These are phyloP conservation scores for Thelephora ganbajun DNA, from an alignment of 768 basidiomycete species.

Conservation along the genomic window DNA sequence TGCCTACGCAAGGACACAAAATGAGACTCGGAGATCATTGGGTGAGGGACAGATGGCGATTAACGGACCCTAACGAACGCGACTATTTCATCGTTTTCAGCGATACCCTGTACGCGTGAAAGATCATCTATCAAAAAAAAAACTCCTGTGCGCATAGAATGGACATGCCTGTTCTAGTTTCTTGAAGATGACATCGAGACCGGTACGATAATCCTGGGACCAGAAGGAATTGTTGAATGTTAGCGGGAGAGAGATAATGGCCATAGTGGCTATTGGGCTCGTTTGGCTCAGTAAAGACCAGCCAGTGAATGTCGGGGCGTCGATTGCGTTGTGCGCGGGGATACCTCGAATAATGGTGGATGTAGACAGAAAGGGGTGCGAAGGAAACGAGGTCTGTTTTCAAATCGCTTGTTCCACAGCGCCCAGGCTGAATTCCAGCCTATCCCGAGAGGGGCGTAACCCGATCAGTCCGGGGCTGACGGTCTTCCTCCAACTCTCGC, in stretches of 20 bases:
- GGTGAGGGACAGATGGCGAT: neutral
- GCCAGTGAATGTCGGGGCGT: no score
- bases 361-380: no score
- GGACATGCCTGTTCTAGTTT: conserved; percentile 63
- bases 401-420: no score
- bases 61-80: conserved; percentile 67
- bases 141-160: conserved; percentile 1
- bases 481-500: no score
- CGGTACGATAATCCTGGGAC: conserved; percentile 80
- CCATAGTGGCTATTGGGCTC: conserved; percentile 33
- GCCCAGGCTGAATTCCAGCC: no score
- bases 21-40: neutral
- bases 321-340: no score
- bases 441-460: no score
- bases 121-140: conserved; percentile 7
- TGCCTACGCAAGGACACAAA: conserved; percentile 30
- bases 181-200: conserved; percentile 61
- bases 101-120: conserved; percentile 40
- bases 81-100: conserved; percentile 74
- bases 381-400: no score
- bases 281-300: neutral
- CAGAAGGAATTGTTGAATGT: conserved; percentile 89
- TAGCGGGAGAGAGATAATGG: conserved; percentile 79
- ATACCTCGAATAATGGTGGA: no score
- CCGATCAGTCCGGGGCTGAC: no score